Percentiles rank a stretch among this genome's conserved stretches.
Conservation (phyloP, 306 rosid species). For the Rubus parviflorus region DNA sequence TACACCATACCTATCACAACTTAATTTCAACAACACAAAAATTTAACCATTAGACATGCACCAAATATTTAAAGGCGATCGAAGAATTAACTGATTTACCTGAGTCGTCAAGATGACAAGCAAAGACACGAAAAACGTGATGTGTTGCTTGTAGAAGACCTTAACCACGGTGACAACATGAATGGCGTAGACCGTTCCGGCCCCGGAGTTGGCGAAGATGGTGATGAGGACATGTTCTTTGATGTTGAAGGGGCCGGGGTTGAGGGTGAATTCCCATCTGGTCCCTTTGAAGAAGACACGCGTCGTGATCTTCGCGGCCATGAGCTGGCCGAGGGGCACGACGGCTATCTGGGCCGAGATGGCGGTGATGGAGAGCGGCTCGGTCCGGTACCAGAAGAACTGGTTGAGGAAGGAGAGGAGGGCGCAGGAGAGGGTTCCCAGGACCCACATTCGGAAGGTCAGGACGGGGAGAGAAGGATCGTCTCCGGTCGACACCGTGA, state of each 20-base stretch:
- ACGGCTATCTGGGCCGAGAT: slow-evolving; percentile 96
- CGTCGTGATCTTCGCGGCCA: slow-evolving; percentile 61
- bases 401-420: slow-evolving; percentile 84
- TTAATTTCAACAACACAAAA: too few relatives aligned
- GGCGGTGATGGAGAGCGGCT: slow-evolving; percentile 78
- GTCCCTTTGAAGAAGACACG: slow-evolving; percentile 61
- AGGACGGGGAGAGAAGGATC: slow-evolving; percentile 70
- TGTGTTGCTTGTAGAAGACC: slow-evolving; percentile 51
- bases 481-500: slow-evolving; percentile 73
- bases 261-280: slow-evolving; percentile 62
- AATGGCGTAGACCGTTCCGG: slow-evolving; percentile 88
- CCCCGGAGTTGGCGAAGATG: slow-evolving; percentile 93
- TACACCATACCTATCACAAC: too few relatives aligned
- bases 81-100: slow-evolving; percentile 32
- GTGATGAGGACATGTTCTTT: slow-evolving; percentile 93
- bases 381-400: slow-evolving; percentile 86
- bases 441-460: slow-evolving; percentile 89
- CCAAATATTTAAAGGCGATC: too few relatives aligned
- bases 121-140: slow-evolving; percentile 67
- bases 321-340: slow-evolving; percentile 78
- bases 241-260: slow-evolving; percentile 90
- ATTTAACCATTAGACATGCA: too few relatives aligned
- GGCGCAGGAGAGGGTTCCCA: slow-evolving; percentile 68
- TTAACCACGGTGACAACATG: slow-evolving; percentile 80
- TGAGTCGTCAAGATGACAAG: slow-evolving; percentile 82